These are phyloP conservation scores for Verruconis gallopava DNA, from an alignment of 2,329 filamentous ascomycete genomes.

Conservation along the genomic window DNA sequence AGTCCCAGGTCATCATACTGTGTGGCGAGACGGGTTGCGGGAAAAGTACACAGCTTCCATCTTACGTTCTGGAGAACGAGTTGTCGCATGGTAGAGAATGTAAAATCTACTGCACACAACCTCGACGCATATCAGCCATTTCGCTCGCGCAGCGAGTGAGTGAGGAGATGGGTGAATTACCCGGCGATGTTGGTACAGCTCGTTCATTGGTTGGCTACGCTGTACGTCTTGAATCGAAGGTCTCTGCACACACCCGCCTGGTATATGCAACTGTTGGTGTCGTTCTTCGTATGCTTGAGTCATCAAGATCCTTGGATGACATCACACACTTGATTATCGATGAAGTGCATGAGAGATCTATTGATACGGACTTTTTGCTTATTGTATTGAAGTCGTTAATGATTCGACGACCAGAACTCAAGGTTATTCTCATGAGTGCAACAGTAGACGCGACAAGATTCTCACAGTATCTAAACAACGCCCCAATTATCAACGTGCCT, in stretches of 20 bases:
- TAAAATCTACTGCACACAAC: conserved; percentile 93
- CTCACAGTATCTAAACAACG: conserved; percentile 73
- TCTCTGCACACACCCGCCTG: conserved; percentile 65
- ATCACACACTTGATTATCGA: conserved; percentile 94
- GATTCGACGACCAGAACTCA: conserved; percentile 63
- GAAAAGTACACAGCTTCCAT: conserved; percentile 95
- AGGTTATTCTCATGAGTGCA: conserved; percentile 93
- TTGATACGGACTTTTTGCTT: conserved; percentile 91
- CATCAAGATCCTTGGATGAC: conserved; percentile 71
- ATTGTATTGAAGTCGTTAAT: conserved; percentile 82
- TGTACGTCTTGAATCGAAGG: conserved; percentile 83
- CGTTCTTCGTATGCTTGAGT: conserved; percentile 95
- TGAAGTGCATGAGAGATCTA: conserved; percentile 86
- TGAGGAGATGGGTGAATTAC: conserved; percentile 81
- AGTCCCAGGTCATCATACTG: conserved; percentile 77
- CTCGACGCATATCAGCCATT: conserved; percentile 88
- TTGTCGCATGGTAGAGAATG: conserved; percentile 66
- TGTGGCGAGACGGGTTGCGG: conserved; percentile 96
- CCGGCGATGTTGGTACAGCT: conserved; percentile 65
- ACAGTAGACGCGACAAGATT: conserved; percentile 90
- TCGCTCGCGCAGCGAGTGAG: conserved; percentile 87
- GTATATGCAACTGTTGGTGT: conserved; percentile 85
- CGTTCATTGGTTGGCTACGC: conserved; percentile 87
- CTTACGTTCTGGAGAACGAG: conserved; percentile 83
- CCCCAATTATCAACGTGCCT: conserved; percentile 79